Evolutionary conservation across 2,329 filamentous ascomycete genomes (phyloP).

Genomic region (Colletotrichum euphorbiae): DNA sequence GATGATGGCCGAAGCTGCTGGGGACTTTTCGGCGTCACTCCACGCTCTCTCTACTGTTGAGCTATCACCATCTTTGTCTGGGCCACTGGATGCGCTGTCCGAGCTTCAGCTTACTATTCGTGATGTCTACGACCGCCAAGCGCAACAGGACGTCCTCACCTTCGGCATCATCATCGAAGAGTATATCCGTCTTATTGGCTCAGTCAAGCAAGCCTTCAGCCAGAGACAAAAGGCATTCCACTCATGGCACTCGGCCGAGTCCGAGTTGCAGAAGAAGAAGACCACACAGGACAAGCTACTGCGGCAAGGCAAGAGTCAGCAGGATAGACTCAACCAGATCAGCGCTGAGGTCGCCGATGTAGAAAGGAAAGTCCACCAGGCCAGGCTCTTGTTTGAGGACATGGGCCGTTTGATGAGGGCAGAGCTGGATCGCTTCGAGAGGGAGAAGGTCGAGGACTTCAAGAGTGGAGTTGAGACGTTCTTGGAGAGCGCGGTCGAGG

Average conservation of each 20-base stretch:
- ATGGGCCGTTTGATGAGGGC: slow-evolving; percentile 94
- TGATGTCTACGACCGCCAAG: slow-evolving; percentile 95
- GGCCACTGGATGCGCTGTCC: slow-evolving; percentile 89
- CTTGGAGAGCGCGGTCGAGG: slow-evolving; percentile 94
- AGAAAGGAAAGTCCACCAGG: slow-evolving; percentile 92
- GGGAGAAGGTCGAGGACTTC: slow-evolving; percentile 98
- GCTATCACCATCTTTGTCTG: slow-evolving; percentile 87
- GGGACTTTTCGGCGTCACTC: slow-evolving; percentile 93
- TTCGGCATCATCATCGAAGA: slow-evolving; percentile 98
- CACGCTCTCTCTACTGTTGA: slow-evolving; percentile 93
- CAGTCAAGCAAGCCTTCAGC: slow-evolving; percentile 90
- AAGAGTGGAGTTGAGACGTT: slow-evolving; percentile 99
- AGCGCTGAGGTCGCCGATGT: slow-evolving; percentile 94
- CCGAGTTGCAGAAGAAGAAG: slow-evolving; percentile 91
- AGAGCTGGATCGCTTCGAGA: slow-evolving; percentile 94
- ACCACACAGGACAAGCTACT: slow-evolving; percentile 92
- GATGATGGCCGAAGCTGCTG: slow-evolving; percentile 90
- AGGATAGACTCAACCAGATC: slow-evolving; percentile 93
- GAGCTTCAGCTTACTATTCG: slow-evolving; percentile 94
- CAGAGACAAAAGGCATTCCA: slow-evolving; percentile 97
- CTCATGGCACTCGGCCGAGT: slow-evolving; percentile 91
- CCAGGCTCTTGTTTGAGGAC: slow-evolving; percentile 91
- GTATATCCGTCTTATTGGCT: slow-evolving; percentile 95
- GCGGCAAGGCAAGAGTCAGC: slow-evolving; percentile 92
- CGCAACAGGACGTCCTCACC: slow-evolving; percentile 95